These are phyloP conservation scores for Botrytis fabae DNA, from an alignment of 2,329 filamentous ascomycete genomes.

Conservation along the genomic window DNA sequence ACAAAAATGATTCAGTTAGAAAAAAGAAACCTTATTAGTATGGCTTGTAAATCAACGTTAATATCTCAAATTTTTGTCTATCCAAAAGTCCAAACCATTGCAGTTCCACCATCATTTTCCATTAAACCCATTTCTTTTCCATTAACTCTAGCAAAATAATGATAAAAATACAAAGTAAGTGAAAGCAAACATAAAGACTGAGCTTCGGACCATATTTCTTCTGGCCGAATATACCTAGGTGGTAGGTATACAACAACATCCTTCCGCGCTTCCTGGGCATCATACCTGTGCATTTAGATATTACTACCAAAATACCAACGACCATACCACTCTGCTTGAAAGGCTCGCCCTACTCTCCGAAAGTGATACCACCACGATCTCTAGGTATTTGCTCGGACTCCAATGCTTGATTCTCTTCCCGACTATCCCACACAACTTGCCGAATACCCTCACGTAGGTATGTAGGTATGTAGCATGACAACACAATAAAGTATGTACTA, in stretches of 20 bases:
- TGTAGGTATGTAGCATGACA: slow-evolving; percentile 8
- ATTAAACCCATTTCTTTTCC: not conserved
- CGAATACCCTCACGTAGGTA: slow-evolving; percentile 8
- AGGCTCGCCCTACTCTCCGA: not conserved
- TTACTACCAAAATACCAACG: not conserved
- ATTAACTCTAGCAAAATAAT: slow-evolving; percentile 17
- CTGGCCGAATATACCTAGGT: not conserved
- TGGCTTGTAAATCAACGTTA: not conserved
- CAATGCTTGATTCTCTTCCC: not conserved
- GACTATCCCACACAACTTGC: not conserved
- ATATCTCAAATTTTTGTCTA: slow-evolving; percentile 12
- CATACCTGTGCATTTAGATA: not conserved
- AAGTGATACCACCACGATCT: not conserved
- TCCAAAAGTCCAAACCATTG: slow-evolving; percentile 19
- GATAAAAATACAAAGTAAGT: slow-evolving; percentile 16
- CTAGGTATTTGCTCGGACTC: not conserved
- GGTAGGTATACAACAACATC: not conserved
- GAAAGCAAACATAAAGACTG: not conserved
- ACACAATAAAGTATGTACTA: slow-evolving; percentile 10
- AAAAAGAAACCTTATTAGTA: not conserved
- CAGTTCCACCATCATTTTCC: slow-evolving; percentile 4
- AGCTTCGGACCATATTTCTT: not conserved
- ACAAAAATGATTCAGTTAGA: not conserved
- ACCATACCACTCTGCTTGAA: not conserved
- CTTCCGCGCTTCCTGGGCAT: not conserved